Conservation (phyloP, 495 filamentous ascomycete species). For the Neurospora tetrasperma region DNA sequence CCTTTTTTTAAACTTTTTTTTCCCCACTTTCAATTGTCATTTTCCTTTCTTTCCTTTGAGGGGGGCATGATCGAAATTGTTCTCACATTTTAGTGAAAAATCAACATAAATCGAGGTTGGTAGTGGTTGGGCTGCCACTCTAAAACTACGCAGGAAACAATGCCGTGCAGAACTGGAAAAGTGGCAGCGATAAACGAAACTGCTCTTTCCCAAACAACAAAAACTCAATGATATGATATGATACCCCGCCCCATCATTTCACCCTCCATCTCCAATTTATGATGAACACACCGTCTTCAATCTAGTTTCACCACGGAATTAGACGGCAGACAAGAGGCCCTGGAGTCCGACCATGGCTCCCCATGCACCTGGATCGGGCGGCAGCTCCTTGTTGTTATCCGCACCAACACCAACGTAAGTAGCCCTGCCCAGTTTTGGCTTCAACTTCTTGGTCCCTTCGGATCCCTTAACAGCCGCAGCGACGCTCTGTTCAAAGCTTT, state of each 20-base stretch:
- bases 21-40: background rate
- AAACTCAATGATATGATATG: too few relatives aligned
- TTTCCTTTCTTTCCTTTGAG: background rate
- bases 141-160: too few relatives aligned
- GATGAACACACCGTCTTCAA: background rate
- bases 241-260: too few relatives aligned
- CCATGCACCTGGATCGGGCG: slow-evolving; percentile 53
- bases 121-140: too few relatives aligned
- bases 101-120: too few relatives aligned
- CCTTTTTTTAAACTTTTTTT: too few relatives aligned
- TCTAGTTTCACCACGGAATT: background rate
- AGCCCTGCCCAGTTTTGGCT: slow-evolving; percentile 46
- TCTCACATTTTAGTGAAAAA: background rate
- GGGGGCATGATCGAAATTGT: background rate
- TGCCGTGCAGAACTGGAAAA: too few relatives aligned
- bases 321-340: slow-evolving; percentile 28
- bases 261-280: background rate
- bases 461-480: slow-evolving; percentile 44
- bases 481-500: slow-evolving; percentile 40
- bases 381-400: slow-evolving; percentile 33
- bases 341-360: slow-evolving; percentile 48
- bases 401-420: slow-evolving; percentile 45
- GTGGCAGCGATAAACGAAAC: too few relatives aligned
- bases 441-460: slow-evolving; percentile 43
- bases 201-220: too few relatives aligned